Conservation (phyloP, 2,329 filamentous ascomycete species). For the Phialophora chinensis region DNA sequence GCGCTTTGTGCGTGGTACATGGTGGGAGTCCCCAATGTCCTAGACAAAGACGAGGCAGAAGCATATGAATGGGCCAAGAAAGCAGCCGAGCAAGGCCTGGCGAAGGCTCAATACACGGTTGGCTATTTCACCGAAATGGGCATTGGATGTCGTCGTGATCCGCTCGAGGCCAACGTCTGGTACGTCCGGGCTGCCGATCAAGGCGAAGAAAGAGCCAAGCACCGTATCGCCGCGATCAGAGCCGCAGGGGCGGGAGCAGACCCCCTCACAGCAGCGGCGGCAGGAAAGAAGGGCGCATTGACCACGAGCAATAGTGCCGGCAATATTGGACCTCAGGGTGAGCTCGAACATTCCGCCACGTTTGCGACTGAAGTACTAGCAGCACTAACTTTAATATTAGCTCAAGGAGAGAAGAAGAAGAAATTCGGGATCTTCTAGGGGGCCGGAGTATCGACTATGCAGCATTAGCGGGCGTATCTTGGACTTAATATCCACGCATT, state of each 20-base stretch:
- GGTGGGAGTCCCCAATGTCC: slow-evolving; percentile 86
- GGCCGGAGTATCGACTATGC: neutral
- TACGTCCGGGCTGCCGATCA: slow-evolving; percentile 94
- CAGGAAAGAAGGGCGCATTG: slow-evolving; percentile 28
- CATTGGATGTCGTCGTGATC: slow-evolving; percentile 90
- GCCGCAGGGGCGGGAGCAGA: slow-evolving; percentile 71
- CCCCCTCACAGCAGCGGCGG: slow-evolving; percentile 42
- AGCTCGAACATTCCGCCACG: slow-evolving; percentile 17
- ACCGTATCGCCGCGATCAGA: slow-evolving; percentile 83
- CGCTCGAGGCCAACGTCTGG: slow-evolving; percentile 97
- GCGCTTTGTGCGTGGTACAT: slow-evolving; percentile 98
- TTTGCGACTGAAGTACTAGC: slow-evolving; percentile 1
- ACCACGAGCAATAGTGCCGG: slow-evolving; percentile 30
- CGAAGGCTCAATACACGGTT: slow-evolving; percentile 86
- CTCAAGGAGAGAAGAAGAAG: slow-evolving; percentile 41
- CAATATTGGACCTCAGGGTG: slow-evolving; percentile 33
- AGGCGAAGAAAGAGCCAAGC: slow-evolving; percentile 87
- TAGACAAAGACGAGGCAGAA: slow-evolving; percentile 94
- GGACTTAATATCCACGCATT: neutral
- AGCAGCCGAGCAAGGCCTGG: slow-evolving; percentile 80
- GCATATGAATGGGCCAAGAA: slow-evolving; percentile 94
- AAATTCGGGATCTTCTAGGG: slow-evolving; percentile 42
- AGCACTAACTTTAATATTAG: slow-evolving; percentile 21
- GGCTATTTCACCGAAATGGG: slow-evolving; percentile 99
- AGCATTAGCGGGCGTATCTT: neutral